Base-by-base conservation (phyloP, 2,329 filamentous ascomycete species). In the Huntiella moniliformis region DNA sequence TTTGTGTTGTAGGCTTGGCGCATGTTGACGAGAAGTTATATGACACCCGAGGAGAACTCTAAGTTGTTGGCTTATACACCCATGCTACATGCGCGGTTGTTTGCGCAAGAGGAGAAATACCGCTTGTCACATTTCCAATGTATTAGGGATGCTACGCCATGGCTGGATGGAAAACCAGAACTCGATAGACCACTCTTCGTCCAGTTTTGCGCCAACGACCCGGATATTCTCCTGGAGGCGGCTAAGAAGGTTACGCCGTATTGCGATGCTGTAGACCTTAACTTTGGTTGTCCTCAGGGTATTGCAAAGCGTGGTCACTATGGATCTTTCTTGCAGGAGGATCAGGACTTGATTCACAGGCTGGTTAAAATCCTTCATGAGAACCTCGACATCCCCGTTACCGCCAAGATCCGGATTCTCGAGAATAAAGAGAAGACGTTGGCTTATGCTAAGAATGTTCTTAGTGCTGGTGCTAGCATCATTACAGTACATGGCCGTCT, bases 201-300 rank as follows among this genome's bases (percentile, higher is more conserved):
- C 3, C 91, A 98, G 57, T 98, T 98, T 62, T 98, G 91, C 67
- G 82, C 85, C 51, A 92, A 91, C 61, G 78, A 91, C 50, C 75
- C 85, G 0, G 71, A 81, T n/a, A 75, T 81, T 45, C 70, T 94
- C 15, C 74, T 96, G 41, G 70, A 71, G 22, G 86, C 91, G 0
- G 91, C 88, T 0, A 71, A 73, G 52, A 70, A 79, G 50, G 87
- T 85, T 0, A 78, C 82, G 4, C 83, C 85, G 0, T 82, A 87
- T 60, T 96, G 88, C 61, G 91, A 98, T 59, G 91, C 91, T 5
- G 81, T 98, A 3, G 91, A 98, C 60, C 64, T 98, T 54, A 98
- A 98, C 59, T 68, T 98, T 4, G 91, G 91, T 5, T 98, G 91
- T 62, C 91, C 91, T 1, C 91, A 98, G 58, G 88, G 88, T 1